A percentile compares a stretch with the other conserved stretches of the same genome.
Conservation (phyloP, 306 rosid species). For the Cyclanthera cordifolia region DNA sequence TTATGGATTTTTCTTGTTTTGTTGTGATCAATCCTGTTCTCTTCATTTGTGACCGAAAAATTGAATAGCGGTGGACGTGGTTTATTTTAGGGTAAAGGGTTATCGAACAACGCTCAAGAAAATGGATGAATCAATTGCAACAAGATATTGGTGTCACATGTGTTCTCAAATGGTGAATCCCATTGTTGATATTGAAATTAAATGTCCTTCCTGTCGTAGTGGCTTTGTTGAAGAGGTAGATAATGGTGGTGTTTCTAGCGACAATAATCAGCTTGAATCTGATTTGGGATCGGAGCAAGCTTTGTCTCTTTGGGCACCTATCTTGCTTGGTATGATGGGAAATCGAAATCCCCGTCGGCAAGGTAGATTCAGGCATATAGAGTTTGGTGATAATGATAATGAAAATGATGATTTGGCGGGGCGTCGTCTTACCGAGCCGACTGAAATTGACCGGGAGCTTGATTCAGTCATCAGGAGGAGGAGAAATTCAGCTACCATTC, state of each 20-base stretch:
- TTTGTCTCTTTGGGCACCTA: conserved; percentile 68
- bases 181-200: conserved; percentile 39
- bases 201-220: conserved; percentile 51
- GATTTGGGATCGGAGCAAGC: conserved; percentile 44
- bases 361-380: conserved; percentile 32
- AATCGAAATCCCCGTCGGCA: conserved; percentile 33
- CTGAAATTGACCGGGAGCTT: conserved; percentile 38
- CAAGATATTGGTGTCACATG: conserved; percentile 58
- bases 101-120: background rate
- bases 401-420: conserved; percentile 17
- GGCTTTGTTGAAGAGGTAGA: conserved; percentile 59
- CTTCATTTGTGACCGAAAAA: background rate
- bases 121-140: too few species aligned
- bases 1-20: background rate
- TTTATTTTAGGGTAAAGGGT: background rate
- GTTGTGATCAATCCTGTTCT: background rate
- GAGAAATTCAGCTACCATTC: conserved; percentile 53
- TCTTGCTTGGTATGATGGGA: conserved; percentile 66
- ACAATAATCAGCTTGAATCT: conserved; percentile 22
- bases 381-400: conserved; percentile 27
- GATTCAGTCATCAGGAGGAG: conserved; percentile 60
- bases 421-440: conserved; percentile 22
- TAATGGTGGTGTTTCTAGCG: conserved; percentile 9
- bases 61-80: background rate
- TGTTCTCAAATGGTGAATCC: conserved; percentile 53